Percentiles rank a stretch among this genome's conserved stretches.
Evolutionary conservation across 345 rosid genomes (phyloP).

Genomic region (Erysimum cheiranthoides): DNA sequence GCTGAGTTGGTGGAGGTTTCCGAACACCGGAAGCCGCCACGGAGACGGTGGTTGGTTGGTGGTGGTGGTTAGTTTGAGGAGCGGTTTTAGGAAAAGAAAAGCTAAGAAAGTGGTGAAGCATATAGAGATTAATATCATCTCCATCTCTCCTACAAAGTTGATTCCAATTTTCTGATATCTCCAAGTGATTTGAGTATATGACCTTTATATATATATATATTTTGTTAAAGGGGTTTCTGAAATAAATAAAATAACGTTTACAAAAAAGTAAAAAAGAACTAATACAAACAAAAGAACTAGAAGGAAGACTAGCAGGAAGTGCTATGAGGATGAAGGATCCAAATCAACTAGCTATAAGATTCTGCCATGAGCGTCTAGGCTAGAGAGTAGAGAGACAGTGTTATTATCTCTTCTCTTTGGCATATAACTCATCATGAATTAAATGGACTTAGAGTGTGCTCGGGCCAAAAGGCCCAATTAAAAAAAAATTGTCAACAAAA

Average conservation of each 20-base stretch:
- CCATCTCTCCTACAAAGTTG: neutral
- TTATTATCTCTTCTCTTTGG: neutral
- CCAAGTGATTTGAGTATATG: neutral
- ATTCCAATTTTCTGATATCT: neutral
- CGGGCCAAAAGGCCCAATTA: neutral
- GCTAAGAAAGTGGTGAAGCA: neutral
- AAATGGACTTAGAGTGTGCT: neutral
- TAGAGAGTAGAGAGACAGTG: too few species aligned
- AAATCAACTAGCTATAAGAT: too few species aligned
- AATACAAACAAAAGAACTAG: too few species aligned
- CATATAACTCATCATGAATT: neutral
- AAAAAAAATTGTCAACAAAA: neutral
- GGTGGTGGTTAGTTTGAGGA: neutral
- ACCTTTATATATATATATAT: too few species aligned
- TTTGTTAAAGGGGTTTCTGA: too few species aligned
- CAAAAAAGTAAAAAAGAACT: too few species aligned
- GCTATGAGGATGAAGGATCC: too few species aligned
- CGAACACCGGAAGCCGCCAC: slow-evolving; percentile 52
- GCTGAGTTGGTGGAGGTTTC: slow-evolving; percentile 63
- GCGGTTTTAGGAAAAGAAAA: neutral
- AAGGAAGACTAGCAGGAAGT: too few species aligned
- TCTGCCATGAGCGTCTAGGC: too few species aligned
- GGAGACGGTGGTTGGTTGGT: slow-evolving; percentile 48
- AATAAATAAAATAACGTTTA: too few species aligned
- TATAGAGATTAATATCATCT: neutral